Evolutionary conservation across 306 rosid species (phyloP).

Genomic region (Alnus rubra): DNA sequence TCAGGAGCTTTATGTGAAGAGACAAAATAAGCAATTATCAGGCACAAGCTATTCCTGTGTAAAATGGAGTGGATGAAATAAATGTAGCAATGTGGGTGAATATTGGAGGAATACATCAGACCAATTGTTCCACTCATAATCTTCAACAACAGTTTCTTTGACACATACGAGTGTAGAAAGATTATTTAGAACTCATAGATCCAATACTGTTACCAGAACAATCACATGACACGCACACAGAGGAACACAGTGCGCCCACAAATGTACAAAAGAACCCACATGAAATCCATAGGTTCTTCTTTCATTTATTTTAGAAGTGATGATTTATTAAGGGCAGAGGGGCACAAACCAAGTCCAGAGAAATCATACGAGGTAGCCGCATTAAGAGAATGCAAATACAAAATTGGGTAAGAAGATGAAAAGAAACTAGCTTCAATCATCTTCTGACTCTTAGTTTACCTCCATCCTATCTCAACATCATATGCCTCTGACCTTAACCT

Average conservation of each 20-base stretch:
- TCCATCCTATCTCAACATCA: background rate
- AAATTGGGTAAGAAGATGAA: background rate
- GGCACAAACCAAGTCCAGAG: background rate
- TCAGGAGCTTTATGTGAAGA: background rate
- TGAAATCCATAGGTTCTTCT: background rate
- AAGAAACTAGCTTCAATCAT: background rate
- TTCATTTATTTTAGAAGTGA: background rate
- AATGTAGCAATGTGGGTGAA: background rate
- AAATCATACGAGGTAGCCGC: background rate
- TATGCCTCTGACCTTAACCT: background rate
- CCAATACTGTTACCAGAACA: background rate
- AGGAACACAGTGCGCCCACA: background rate
- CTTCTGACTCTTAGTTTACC: background rate
- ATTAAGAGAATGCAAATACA: background rate
- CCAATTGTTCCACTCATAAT: background rate
- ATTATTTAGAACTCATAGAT: background rate
- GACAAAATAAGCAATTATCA: constrained; percentile 3
- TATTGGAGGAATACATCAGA: background rate
- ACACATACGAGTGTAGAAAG: background rate
- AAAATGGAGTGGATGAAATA: background rate
- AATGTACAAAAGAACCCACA: background rate
- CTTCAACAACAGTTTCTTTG: background rate
- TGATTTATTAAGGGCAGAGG: background rate
- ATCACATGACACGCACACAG: background rate
- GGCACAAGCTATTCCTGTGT: background rate